Base-by-base conservation (phyloP, 2,329 filamentous ascomycete species). In the Aspergillus quadrilineatus region DNA sequence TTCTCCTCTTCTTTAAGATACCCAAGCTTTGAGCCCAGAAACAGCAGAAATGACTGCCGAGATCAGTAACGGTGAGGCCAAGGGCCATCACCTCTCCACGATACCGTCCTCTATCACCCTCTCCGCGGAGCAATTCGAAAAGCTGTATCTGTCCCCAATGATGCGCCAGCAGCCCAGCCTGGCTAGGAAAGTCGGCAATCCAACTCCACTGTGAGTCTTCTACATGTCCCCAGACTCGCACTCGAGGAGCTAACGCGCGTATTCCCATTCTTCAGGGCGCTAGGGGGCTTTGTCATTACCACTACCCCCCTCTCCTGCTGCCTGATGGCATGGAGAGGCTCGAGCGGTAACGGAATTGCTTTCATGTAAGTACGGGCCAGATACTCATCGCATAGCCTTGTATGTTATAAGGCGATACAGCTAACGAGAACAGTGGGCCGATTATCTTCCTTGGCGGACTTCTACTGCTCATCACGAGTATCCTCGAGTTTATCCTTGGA, bases 401-500 rank as follows among this genome's bases (percentile, higher is more conserved):
- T 22, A 22, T 15, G 4, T 29, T 45, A 9, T 9, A 22, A 22
- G 22, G 22, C 30, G 41, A 29, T 12, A 12, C 3, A 22, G 17
- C 22, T 10, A 36, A 22, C n/a, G 5, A 30, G 6, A 4, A 39
- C 9, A 84, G 81, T 22, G 78, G 77, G 4, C 69, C 73, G 1
- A 81, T 77, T 62, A 74, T 78, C 64, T 83, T 82, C 68, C 77
- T 82, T 55, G 82, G 81, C 2, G 83, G 82, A 2, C 64, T 84
- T 6, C 74, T 84, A 53, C 76, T 84, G 71, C 65, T 80, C 14
- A 62, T 84, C 26, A 79, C 78, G 0, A 80, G 80, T 17, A 63
- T 85, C 1, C 73, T 85, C 37, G 83, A 85, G 65, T 85, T 80
- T 66, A 69, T 85, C 53, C 72, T 85, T 1, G 83, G 82, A 37